phyloP scores from a whole-genome alignment of 2,329 filamentous ascomycete species.

The Graphilbum sp. region DNA sequence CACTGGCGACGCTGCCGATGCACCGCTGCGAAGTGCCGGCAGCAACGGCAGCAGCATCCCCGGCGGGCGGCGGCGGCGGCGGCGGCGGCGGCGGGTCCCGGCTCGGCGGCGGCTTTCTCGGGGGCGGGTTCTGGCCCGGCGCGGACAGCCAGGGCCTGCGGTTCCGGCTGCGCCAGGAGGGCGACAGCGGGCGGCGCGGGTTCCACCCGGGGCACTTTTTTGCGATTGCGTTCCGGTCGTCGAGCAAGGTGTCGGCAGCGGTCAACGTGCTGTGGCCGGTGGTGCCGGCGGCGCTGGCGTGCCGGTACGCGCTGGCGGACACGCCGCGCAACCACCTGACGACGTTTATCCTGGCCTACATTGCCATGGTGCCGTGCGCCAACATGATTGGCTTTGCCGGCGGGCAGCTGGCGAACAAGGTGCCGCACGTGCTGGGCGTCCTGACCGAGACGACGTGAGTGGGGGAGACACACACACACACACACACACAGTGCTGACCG shows the following conservation, averaged over 20 bases:
- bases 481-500: neutral
- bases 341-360: slow-evolving; percentile 55
- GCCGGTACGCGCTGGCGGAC: slow-evolving; percentile 25
- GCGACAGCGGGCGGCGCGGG: slow-evolving; percentile 53
- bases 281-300: slow-evolving; percentile 54
- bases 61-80: neutral
- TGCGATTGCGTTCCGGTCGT: slow-evolving; percentile 45
- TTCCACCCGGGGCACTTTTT: slow-evolving; percentile 49
- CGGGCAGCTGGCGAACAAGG: slow-evolving; percentile 54
- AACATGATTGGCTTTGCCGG: slow-evolving; percentile 63
- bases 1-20: slow-evolving; percentile 1
- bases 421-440: slow-evolving; percentile 56
- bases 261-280: slow-evolving; percentile 63
- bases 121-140: too few relatives aligned
- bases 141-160: neutral
- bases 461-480: neutral
- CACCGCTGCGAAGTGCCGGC: slow-evolving; percentile 4
- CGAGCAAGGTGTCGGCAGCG: slow-evolving; percentile 42
- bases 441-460: slow-evolving; percentile 39
- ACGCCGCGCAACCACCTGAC: slow-evolving; percentile 31
- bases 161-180: slow-evolving; percentile 17
- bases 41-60: neutral
- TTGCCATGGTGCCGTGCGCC: slow-evolving; percentile 62
- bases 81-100: neutral
- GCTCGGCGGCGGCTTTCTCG: neutral